These are phyloP conservation scores for Lecanicillium sp. DNA, from an alignment of 2,329 filamentous ascomycete genomes.

Conservation along the genomic window DNA sequence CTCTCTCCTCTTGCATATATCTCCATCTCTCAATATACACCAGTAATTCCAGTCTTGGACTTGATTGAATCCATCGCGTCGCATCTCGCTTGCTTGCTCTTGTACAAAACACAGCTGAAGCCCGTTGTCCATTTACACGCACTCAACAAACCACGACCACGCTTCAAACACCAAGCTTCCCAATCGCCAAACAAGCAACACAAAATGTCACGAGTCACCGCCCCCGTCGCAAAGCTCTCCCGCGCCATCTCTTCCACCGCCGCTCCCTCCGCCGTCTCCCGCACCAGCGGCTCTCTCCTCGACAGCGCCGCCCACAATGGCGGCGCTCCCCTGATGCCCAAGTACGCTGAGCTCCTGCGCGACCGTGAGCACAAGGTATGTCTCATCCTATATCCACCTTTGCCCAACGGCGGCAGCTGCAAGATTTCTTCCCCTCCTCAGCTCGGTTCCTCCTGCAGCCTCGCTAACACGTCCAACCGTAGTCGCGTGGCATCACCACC, in stretches of 20 bases:
- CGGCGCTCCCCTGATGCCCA: slow-evolving; percentile 37
- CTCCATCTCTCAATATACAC: slow-evolving; percentile 1
- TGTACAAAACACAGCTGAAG: too few relatives aligned
- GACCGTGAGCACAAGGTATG: slow-evolving; percentile 38
- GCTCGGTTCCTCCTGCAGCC: neutral
- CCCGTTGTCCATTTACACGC: neutral
- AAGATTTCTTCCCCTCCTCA: neutral
- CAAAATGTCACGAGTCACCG: slow-evolving; percentile 44
- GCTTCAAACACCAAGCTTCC: neutral
- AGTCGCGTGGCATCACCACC: slow-evolving; percentile 39
- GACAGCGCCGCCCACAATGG: slow-evolving; percentile 29
- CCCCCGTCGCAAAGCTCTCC: slow-evolving; percentile 43
- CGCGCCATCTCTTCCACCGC: slow-evolving; percentile 32
- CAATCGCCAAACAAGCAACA: neutral
- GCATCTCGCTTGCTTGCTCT: too few relatives aligned
- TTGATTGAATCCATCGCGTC: too few relatives aligned
- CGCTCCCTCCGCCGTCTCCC: slow-evolving; percentile 33
- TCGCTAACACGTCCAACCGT: slow-evolving; percentile 18
- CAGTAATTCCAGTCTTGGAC: too few relatives aligned
- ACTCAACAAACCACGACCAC: neutral
- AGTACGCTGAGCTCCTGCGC: slow-evolving; percentile 41
- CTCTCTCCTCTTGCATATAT: neutral
- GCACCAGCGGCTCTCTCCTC: slow-evolving; percentile 29
- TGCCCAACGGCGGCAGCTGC: neutral
- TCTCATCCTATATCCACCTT: too few relatives aligned